These are phyloP conservation scores for Hypoxylon sp. DNA, from an alignment of 2,329 filamentous ascomycete genomes.

Conservation along the genomic window DNA sequence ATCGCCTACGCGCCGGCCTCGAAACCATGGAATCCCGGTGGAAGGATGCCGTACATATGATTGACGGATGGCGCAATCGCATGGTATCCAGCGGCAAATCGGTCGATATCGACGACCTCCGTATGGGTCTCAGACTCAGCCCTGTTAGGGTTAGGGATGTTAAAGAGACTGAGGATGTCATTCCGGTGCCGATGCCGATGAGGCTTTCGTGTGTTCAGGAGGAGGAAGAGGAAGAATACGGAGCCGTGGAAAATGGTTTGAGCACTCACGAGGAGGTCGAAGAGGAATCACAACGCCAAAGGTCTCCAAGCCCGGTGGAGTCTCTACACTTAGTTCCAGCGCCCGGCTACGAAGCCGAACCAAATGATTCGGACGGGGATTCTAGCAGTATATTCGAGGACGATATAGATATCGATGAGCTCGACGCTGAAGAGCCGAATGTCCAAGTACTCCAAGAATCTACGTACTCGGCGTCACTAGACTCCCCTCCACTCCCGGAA, in stretches of 20 bases:
- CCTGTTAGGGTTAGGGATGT: slow-evolving; percentile 70
- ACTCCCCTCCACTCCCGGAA: slow-evolving; percentile 63
- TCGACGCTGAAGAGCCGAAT: slow-evolving; percentile 54
- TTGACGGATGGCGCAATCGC: slow-evolving; percentile 90
- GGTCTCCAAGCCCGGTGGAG: slow-evolving; percentile 56
- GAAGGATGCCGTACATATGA: slow-evolving; percentile 90
- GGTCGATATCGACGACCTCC: slow-evolving; percentile 77
- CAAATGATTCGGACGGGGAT: slow-evolving; percentile 55
- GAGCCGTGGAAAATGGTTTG: slow-evolving; percentile 50
- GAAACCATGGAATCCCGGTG: slow-evolving; percentile 93
- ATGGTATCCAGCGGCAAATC: slow-evolving; percentile 80
- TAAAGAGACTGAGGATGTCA: slow-evolving; percentile 60
- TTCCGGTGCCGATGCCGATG: slow-evolving; percentile 57
- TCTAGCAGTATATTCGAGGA: slow-evolving; percentile 64
- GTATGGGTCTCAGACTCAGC: slow-evolving; percentile 76
- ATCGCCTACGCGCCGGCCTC: slow-evolving; percentile 85
- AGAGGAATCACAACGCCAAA: slow-evolving; percentile 40
- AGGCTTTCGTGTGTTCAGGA: slow-evolving; percentile 58
- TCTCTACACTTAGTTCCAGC: slow-evolving; percentile 61
- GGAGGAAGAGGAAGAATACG: slow-evolving; percentile 64
- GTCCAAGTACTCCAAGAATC: slow-evolving; percentile 55
- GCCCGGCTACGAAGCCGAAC: slow-evolving; percentile 52
- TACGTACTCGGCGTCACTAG: slow-evolving; percentile 51
- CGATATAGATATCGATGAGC: slow-evolving; percentile 59
- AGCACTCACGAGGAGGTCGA: slow-evolving; percentile 42